phyloP scores from a whole-genome alignment of 2,329 filamentous ascomycete species.

The Graphiopsis chlorocephala region DNA sequence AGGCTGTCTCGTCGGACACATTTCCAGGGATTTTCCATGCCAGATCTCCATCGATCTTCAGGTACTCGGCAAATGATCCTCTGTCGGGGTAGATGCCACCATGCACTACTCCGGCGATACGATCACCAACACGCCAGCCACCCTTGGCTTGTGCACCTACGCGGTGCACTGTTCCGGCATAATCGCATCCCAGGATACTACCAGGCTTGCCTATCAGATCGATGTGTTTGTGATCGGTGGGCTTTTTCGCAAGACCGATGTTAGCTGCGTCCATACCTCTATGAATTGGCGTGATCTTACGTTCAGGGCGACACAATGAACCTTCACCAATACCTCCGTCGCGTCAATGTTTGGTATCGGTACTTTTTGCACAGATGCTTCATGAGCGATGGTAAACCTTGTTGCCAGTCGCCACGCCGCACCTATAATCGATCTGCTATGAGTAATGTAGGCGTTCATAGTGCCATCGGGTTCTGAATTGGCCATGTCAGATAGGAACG shows the following conservation, averaged over 20 bases:
- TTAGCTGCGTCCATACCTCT: not conserved
- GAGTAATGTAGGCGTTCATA: not conserved
- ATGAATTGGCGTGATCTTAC: not conserved
- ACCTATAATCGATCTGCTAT: not conserved
- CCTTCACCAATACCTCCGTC: not conserved
- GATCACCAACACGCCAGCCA: conserved; percentile 49
- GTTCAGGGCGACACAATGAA: not conserved
- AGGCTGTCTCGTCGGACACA: conserved; percentile 49
- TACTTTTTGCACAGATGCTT: not conserved
- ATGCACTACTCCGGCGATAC: conserved; percentile 51
- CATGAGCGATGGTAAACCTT: not conserved
- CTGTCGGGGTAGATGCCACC: conserved; percentile 49
- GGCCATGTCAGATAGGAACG: not conserved
- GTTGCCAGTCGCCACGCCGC: not conserved
- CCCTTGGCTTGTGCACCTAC: conserved; percentile 51
- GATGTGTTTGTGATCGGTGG: not conserved
- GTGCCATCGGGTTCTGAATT: not conserved
- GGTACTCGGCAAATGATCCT: conserved; percentile 53
- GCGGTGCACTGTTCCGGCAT: conserved; percentile 51
- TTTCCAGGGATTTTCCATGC: conserved; percentile 44
- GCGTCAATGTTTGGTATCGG: not conserved
- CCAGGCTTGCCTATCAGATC: conserved; percentile 28
- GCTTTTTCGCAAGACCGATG: not conserved
- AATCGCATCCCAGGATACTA: conserved; percentile 49
- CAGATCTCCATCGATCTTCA: conserved; percentile 49